Evolutionary conservation across 441 rosid species (phyloP).

Genomic region (Corymbia citriodora): DNA sequence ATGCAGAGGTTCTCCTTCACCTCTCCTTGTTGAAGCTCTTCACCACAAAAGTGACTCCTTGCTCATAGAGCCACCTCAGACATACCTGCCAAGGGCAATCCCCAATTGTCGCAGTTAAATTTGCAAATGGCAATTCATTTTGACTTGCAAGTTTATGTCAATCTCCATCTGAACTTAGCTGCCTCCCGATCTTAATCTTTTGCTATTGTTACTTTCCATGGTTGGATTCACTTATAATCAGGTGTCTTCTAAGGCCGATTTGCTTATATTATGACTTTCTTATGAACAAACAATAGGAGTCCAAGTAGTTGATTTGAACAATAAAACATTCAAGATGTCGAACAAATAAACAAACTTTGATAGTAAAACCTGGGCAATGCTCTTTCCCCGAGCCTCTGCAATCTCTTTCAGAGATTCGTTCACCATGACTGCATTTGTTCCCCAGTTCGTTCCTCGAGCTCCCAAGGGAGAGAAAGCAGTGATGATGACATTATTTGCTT

Average conservation of each 20-base stretch:
- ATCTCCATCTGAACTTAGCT: not conserved
- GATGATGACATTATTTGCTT: not conserved
- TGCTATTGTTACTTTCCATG: not conserved
- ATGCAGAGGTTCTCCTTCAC: not conserved
- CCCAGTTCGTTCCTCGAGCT: slow-evolving; percentile 6
- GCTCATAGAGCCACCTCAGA: slow-evolving; percentile 12
- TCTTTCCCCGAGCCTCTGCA: slow-evolving; percentile 2
- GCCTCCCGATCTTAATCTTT: not conserved
- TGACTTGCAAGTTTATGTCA: not conserved
- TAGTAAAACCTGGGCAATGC: slow-evolving; percentile 4
- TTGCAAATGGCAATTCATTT: not conserved
- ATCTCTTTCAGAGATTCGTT: not conserved
- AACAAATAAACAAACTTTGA: not conserved
- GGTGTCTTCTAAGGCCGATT: not conserved
- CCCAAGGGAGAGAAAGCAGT: slow-evolving; percentile 8
- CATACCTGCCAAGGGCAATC: not conserved
- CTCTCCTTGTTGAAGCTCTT: slow-evolving; percentile 10
- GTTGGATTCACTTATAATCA: not conserved
- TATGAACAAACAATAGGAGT: not conserved
- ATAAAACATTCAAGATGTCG: not conserved
- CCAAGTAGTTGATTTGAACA: not conserved
- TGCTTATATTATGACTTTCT: not conserved
- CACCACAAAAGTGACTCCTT: not conserved
- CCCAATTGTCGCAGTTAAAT: not conserved
- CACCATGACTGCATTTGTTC: not conserved